Evolutionary conservation across 768 basidiomycete species (phyloP).

Genomic region (Mrakia gelida): DNA sequence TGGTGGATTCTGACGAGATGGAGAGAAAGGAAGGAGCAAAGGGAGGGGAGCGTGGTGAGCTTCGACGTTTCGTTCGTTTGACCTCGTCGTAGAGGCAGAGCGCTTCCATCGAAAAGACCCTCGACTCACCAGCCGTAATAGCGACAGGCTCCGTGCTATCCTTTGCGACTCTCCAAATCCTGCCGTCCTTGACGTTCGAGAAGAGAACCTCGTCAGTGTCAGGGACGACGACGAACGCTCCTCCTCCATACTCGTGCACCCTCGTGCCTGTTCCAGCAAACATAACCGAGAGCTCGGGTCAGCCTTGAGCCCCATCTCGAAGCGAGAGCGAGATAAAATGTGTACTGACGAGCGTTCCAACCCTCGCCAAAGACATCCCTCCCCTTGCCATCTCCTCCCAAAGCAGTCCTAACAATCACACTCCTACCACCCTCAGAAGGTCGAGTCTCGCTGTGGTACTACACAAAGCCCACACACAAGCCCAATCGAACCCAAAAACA

Average conservation of each 20-base stretch:
- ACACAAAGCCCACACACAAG: conserved; percentile 34
- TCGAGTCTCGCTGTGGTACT: conserved; percentile 47
- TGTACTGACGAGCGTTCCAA: conserved; percentile 54
- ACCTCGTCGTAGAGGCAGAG: not conserved
- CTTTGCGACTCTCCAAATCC: conserved; percentile 51
- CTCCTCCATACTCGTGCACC: conserved; percentile 72
- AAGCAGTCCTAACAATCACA: conserved; percentile 54
- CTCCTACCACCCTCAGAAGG: conserved; percentile 56
- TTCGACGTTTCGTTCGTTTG: not conserved
- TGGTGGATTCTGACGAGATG: conserved; percentile 48
- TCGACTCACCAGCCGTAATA: conserved; percentile 58
- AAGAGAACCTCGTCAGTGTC: conserved; percentile 54
- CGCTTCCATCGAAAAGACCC: not conserved
- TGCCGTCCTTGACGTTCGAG: conserved; percentile 55
- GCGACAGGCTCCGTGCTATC: conserved; percentile 46
- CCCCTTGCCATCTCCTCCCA: conserved; percentile 38
- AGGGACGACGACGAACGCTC: conserved; percentile 51
- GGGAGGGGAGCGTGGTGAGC: conserved; percentile 19
- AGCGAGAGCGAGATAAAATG: not conserved
- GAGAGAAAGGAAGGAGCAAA: conserved; percentile 26
- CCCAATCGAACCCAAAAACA: conserved; percentile 54
- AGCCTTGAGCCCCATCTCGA: not conserved
- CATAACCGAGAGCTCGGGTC: too few species aligned
- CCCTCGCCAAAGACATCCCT: conserved; percentile 55
- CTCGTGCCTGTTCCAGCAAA: conserved; percentile 33